Percentiles rank a stretch among this genome's conserved stretches.
Conservation (phyloP, 2,329 filamentous ascomycete genomes). For the Alternaria arbusti region DNA sequence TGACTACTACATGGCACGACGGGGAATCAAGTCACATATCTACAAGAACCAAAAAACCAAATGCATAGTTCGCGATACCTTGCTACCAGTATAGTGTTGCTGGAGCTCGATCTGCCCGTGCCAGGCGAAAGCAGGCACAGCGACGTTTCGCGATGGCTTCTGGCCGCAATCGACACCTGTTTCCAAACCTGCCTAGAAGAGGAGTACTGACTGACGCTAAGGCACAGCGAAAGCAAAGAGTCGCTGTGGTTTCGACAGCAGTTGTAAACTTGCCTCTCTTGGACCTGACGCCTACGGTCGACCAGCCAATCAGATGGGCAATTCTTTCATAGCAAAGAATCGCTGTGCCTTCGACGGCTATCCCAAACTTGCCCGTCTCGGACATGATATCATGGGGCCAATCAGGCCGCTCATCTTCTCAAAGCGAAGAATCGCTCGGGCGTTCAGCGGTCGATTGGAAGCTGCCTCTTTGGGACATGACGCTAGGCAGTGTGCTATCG, state of each 20-base stretch:
- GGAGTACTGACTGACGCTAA: neutral
- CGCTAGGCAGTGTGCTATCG: too few relatives aligned
- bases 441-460: too few relatives aligned
- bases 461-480: too few relatives aligned
- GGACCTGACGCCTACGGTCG: fast-evolving
- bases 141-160: neutral
- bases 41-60: too few relatives aligned
- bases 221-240: neutral
- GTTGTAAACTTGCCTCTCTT: neutral
- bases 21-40: neutral
- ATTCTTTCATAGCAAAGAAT: neutral
- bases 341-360: neutral
- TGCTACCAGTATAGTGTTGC: neutral
- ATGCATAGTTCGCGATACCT: neutral
- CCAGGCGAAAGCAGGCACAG: neutral
- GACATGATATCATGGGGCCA: neutral
- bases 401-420: too few relatives aligned
- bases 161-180: neutral
- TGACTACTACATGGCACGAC: neutral
- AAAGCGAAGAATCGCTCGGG: neutral
- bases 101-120: neutral
- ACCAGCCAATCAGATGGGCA: neutral
- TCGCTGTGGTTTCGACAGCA: neutral
- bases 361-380: neutral
- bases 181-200: neutral